Evolutionary conservation across 2,329 filamentous ascomycete genomes (phyloP), one percentile per base, ranked within the genome.

Genomic region (Leptographium procerum): DNA sequence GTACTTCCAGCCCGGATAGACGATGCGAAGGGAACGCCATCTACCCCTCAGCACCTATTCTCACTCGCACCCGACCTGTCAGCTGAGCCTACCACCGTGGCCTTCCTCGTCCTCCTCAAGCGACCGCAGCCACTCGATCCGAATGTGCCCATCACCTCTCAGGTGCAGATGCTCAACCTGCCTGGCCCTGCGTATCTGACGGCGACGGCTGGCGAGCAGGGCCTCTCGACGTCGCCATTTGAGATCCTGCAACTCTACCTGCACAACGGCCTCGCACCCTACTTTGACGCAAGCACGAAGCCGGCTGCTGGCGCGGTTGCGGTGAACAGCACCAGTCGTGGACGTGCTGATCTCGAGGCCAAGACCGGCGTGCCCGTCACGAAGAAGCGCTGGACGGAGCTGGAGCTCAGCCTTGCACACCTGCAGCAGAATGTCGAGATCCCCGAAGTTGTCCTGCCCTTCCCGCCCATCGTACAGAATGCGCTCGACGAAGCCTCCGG

Each of bases 341-440:
- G 84, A 63, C 85, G 90, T 66, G 83, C 87, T 24, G 91, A 97
- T 67, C 85, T 89, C 55, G 94, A 97, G 68, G 85, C 89, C 51
- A 95, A 95, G 75, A 95, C 90, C 22, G 94, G 94, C 61, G 91
- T 99, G 62, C 91, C 94, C 19, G 90, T 92, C n/a, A 92, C 94
- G 24, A 96, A 96, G 78, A 96, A 96, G 81, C 89, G 91, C 68
- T 86, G 97, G 71, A 94, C 92, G 55, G 95, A 99, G 71, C 75
- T 99, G 65, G 91, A 96, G 71, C 79, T 96, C 65, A 94, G 88
- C 65, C 76, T 99, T 67, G 80, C 91, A 59, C 92, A 99, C 68
- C 78, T 99, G 57, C 91, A 96, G 72, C 91, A 99, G 72, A 97
- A 99, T 72, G 91, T 96, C 58, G 95, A 99, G 72, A 97, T 99